A percentile compares a stretch with the other conserved stretches of the same genome.
phyloP scores from a whole-genome alignment of 495 filamentous ascomycete genomes.

The Annulohypoxylon moriforme region DNA sequence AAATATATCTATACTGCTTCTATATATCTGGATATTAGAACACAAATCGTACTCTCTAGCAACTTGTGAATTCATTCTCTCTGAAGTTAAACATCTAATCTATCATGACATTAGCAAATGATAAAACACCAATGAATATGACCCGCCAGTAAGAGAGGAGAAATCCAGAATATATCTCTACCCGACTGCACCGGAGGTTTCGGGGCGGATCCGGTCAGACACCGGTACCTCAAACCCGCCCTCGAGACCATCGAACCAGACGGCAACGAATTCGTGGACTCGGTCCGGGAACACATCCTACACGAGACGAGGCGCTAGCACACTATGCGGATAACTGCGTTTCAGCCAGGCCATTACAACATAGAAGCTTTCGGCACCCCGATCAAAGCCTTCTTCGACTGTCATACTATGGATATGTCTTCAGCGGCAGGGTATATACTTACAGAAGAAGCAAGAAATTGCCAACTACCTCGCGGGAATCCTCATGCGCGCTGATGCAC shows the following conservation, averaged over 20 bases:
- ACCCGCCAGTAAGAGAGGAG: conserved; percentile 31
- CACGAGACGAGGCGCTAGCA: conserved; percentile 76
- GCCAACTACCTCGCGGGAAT: conserved; percentile 68
- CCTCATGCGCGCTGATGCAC: conserved; percentile 72
- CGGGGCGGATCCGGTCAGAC: conserved; percentile 72
- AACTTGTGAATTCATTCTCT: neutral
- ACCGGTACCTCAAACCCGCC: conserved; percentile 78
- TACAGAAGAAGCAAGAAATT: no score
- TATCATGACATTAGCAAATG: conserved; percentile 25
- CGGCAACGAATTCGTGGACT: conserved; percentile 73
- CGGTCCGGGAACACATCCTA: conserved; percentile 78
- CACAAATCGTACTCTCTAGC: neutral
- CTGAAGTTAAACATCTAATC: neutral
- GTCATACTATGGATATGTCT: conserved; percentile 74
- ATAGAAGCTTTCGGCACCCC: conserved; percentile 70
- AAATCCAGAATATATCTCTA: conserved; percentile 67
- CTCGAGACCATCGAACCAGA: conserved; percentile 74
- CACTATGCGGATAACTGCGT: conserved; percentile 68
- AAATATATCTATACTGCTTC: no score
- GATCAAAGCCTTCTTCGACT: conserved; percentile 81
- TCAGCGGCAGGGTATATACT: no score
- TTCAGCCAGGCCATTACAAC: conserved; percentile 72
- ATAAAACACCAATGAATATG: conserved; percentile 4
- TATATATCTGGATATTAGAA: neutral
- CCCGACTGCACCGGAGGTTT: conserved; percentile 83